Base-by-base conservation (phyloP, 208 protist genomes). In the Leishmania lainsoni region DNA sequence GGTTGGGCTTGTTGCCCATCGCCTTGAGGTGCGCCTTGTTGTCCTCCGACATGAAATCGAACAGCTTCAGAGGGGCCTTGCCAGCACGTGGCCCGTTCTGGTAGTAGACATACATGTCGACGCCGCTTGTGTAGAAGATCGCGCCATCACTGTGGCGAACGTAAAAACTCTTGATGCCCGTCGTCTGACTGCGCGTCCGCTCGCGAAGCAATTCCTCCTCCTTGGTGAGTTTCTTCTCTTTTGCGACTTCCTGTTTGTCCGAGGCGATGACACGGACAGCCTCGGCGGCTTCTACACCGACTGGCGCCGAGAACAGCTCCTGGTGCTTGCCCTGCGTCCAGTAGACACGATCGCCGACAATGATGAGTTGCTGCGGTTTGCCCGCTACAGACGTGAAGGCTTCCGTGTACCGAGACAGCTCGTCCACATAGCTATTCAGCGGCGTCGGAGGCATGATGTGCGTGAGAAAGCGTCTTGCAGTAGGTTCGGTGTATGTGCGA, bases 131-230 rank as follows among this genome's bases (percentile, higher is more conserved):
- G 81, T 90, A 96, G 68, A 95, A 91, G 42, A 96, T 86, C 26
- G 90, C 90, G 61, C 85, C 87, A 65, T 94, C 93, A 54, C 49
- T 76, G 49, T 76, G 59, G 22, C 90, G 89, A 17, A 97, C 82
- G 56, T 81, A 84, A 76, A 90, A 97, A 71, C 49, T 88, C 26
- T 66, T 83, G 76, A 97, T 92, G 73, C 94, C 94, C 17, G 84
- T 94, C 58, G 91, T 87, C 26, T 78, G 76, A 32, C 75, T 91
- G 61, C 94, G 92, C 65, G 79, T 89, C 42, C 94, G 91, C 83
- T 97, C 94, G 35, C 94, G 94, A 42, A 97, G 83, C 71, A 97
- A 79, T 75, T 97, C 94, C 69, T 97, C 94, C 66, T 95, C 94
- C 80, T 94, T 94, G 9, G 81, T 91, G 16, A 90, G 81, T 75